Evolutionary conservation across 306 rosid species (phyloP).

Genomic region (Delonix regia): DNA sequence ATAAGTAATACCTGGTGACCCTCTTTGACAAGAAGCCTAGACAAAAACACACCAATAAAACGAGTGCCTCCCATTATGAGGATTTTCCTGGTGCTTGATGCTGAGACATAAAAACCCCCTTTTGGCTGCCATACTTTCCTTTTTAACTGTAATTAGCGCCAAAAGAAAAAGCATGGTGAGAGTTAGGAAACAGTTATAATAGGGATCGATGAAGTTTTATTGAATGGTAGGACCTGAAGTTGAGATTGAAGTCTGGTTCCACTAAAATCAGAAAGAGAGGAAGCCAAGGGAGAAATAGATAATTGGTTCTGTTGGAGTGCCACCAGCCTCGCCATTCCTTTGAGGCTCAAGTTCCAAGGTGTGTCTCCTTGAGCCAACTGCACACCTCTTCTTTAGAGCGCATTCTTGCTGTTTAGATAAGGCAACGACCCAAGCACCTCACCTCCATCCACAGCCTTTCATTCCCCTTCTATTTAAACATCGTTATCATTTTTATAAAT

Average conservation of each 20-base stretch:
- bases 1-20: slow-evolving; percentile 78
- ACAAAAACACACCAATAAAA: slow-evolving; percentile 89
- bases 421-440: slow-evolving; percentile 57
- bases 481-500: neutral
- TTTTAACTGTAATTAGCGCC: slow-evolving; percentile 58
- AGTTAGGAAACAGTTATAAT: neutral
- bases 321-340: slow-evolving; percentile 73
- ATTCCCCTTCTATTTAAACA: slow-evolving; percentile 29
- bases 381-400: slow-evolving; percentile 42
- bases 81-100: slow-evolving; percentile 80
- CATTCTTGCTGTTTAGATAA: slow-evolving; percentile 61
- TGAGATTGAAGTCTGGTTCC: slow-evolving; percentile 77
- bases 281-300: slow-evolving; percentile 77
- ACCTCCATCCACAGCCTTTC: slow-evolving; percentile 57
- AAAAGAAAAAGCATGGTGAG: neutral
- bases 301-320: slow-evolving; percentile 66
- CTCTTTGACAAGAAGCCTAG: slow-evolving; percentile 89
- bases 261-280: slow-evolving; percentile 81
- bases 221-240: slow-evolving; percentile 61
- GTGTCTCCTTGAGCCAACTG: slow-evolving; percentile 28
- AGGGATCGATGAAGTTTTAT: neutral
- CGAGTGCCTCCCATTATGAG: slow-evolving; percentile 98
- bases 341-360: slow-evolving; percentile 37
- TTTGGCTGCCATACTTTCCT: slow-evolving; percentile 65
- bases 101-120: slow-evolving; percentile 67